Base-by-base conservation (phyloP, 768 basidiomycete species). In the Xerocomus spinulosus region DNA sequence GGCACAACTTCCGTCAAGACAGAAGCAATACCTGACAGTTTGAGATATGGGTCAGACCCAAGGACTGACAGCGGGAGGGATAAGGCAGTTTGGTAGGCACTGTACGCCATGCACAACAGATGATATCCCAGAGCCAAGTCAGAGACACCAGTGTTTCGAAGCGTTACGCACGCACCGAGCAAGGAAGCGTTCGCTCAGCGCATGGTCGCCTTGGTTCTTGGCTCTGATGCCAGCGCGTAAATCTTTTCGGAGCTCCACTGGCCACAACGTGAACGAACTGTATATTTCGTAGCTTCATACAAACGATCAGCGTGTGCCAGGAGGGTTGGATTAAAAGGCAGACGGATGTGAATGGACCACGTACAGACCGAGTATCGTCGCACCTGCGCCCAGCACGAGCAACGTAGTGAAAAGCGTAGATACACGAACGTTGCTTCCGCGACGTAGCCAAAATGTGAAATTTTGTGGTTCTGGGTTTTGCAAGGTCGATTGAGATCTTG, bases 11-110 rank as follows among this genome's bases (percentile, higher is more conserved):
- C 79, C 2, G 78, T 81, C 38, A 87, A 70, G 3, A 75, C 68
- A 23, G 83, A 74, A 2, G 78, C 85, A 12, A 88, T 78, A 3
- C 86, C 86, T 0, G 83, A 79, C 0, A 78, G 68, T 61, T 87
- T 88, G 47, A 87, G 73, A 46, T 82, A 74, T 0, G 84, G 80
- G 17, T 77, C 69, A 3, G 72, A 50, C 0, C 64, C 54, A 42
- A 77, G 65, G 17, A 38, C 53, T 1, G 65, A 61, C 20, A 66
- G 46, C 0, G 73, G 74, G 5, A 83, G 70, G 0, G 61, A 53
- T 48, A 75, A 69, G 1, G 81, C 75, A 1, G 72, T 78, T 24
- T 80, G 68, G 68, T 76, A 82, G 29, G 84, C 83, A 18, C 82
- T 83, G 21, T 13, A 21, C 24, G 29, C 28, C 34, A 20, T 17